Conservation (phyloP, 768 basidiomycete species). For the Termitomyces bulborhizus region DNA sequence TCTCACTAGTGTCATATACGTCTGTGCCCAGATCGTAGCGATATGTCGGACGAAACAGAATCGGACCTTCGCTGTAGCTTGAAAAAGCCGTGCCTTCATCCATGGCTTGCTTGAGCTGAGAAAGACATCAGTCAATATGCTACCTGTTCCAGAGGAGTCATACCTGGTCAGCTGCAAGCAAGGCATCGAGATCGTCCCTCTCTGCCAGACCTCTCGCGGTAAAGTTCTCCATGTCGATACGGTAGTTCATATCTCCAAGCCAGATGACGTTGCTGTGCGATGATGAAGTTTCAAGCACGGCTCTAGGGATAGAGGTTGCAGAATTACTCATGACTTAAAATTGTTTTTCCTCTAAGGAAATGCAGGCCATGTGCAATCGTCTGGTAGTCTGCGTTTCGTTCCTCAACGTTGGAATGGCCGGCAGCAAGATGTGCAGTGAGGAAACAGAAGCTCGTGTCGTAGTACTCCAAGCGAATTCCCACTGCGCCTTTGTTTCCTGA, state of each 20-base stretch:
- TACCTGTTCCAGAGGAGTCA: constrained; percentile 12
- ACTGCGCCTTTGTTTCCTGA: constrained; percentile 98
- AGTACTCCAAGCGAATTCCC: constrained; percentile 86
- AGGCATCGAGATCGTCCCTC: constrained; percentile 59
- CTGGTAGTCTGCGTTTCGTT: constrained; percentile 87
- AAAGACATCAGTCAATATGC: constrained; percentile 2
- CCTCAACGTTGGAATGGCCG: constrained; percentile 86
- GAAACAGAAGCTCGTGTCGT: constrained; percentile 92
- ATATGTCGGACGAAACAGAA: constrained; percentile 94
- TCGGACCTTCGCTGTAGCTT: constrained; percentile 84
- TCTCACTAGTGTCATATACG: constrained; percentile 92
- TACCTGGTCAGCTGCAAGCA: constrained; percentile 86
- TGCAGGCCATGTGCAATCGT: constrained; percentile 82
- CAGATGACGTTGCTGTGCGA: constrained; percentile 76
- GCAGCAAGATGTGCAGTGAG: constrained; percentile 95
- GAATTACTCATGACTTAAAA: constrained; percentile 84
- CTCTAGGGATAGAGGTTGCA: background rate
- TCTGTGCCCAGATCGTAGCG: constrained; percentile 83
- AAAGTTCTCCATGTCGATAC: constrained; percentile 82
- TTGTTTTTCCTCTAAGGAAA: constrained; percentile 86
- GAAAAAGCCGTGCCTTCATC: constrained; percentile 67
- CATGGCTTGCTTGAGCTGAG: constrained; percentile 69
- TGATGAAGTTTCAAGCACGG: background rate
- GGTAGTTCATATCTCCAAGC: constrained; percentile 95
- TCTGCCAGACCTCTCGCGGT: constrained; percentile 65